A percentile compares a stretch with the other conserved stretches of the same genome.
Evolutionary conservation across 164 flowering plant species (phyloP).

Genomic region (Chloranthus sessilifolius): DNA sequence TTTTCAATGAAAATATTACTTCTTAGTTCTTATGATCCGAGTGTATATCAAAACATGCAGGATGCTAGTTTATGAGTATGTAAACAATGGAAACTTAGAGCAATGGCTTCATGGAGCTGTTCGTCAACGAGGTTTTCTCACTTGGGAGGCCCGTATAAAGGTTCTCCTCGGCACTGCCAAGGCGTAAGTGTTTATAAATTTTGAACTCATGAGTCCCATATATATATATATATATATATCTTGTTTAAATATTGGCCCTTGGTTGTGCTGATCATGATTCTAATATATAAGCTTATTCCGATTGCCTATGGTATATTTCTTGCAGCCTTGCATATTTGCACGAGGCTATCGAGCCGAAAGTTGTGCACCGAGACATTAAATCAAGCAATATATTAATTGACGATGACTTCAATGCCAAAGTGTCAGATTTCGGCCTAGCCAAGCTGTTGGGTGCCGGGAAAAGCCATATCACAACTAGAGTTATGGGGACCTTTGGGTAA

Average conservation of each 20-base stretch:
- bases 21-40: neutral
- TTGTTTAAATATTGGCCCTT: too few species aligned
- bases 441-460: constrained; percentile 83
- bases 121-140: constrained; percentile 71
- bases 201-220: too few species aligned
- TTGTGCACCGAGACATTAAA: constrained; percentile 86
- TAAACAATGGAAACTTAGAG: constrained; percentile 81
- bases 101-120: constrained; percentile 92
- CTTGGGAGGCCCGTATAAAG: constrained; percentile 90
- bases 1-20: too few species aligned
- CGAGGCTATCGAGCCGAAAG: constrained; percentile 90
- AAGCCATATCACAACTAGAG: constrained; percentile 84
- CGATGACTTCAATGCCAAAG: constrained; percentile 75
- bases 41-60: constrained; percentile 21
- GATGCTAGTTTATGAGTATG: constrained; percentile 84
- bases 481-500: constrained; percentile 98
- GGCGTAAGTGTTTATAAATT: constrained; percentile 47
- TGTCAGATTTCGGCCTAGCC: constrained; percentile 92
- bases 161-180: constrained; percentile 84
- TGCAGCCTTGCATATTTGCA: constrained; percentile 86
- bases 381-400: constrained; percentile 88
- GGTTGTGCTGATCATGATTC: too few species aligned
- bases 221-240: too few species aligned
- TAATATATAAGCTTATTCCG: too few species aligned
- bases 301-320: constrained; percentile 4